Base-by-base conservation (phyloP, 768 basidiomycete genomes). In the Hygrocybe punicea region DNA sequence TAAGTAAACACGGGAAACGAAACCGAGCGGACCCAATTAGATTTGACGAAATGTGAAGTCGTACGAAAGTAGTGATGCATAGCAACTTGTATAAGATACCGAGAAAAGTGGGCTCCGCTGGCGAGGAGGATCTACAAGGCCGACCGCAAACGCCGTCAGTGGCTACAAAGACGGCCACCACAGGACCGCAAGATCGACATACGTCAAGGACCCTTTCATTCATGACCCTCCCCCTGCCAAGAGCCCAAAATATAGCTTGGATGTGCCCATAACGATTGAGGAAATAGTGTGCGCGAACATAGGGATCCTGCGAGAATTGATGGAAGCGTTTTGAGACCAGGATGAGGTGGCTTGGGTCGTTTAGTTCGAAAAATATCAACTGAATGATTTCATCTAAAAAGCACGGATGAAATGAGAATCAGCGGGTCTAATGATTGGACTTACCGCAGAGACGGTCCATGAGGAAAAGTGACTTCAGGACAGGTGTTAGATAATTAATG, bases 61-160 rank as follows among this genome's bases (percentile, higher is more conserved):
- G 86, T 82, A 59, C 85, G 81, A 68, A 89, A 91, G 67, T 84
- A 89, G 66, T 91, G 89, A 58, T 90, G 88, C 53, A 86, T 83
- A 35, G 88, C 86, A 52, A 87, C 79, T 70, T 91, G 89, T 46
- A 86, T 78, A 47, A 91, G 78, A 72, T 91, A 91, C 48, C 89
- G 82, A 60, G 89, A 91, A 59, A 91, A 69, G 65, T 88, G 86
- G 53, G 87, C 89, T 53, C 88, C 88, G 63, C 87, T 89, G 51
- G 81, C 76, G 57, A 90, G 73, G 54, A 91, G 79, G 64, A 87
- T 87, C 89, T 91, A 45, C 62, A 54, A 63, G 57, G 23, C 53
- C 60, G 55, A 55, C 53, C 62, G 54, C 58, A 67, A 64, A 58
- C 67, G 65, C 63, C 64, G 56, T 36, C 44, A 24, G 58, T 55